Conservation (phyloP, 1,284 basidiomycete genomes). For the Trichosporon sp. region DNA sequence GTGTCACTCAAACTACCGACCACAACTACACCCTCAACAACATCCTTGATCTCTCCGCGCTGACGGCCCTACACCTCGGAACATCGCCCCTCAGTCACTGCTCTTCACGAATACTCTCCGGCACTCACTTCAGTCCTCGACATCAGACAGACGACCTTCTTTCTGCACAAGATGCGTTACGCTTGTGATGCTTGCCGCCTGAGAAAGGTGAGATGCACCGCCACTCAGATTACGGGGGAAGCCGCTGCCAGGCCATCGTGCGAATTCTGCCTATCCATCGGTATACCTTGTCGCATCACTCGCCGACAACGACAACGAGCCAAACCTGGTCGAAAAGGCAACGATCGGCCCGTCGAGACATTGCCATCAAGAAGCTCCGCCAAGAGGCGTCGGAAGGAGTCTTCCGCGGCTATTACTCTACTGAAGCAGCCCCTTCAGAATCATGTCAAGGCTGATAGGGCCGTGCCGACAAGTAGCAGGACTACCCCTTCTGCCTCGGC, state of each 20-base stretch:
- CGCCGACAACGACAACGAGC: conserved; percentile 6
- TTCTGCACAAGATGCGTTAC: background rate
- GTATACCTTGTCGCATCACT: conserved; percentile 4
- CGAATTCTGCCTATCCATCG: conserved; percentile 10
- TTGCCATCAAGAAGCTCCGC: no score
- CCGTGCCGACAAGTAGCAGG: no score
- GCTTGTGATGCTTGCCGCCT: conserved; percentile 12
- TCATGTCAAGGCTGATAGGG: background rate
- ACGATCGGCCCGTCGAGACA: no score
- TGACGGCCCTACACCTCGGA: no score
- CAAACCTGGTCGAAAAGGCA: background rate
- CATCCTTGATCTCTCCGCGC: no score
- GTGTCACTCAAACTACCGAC: no score
- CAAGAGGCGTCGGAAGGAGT: no score
- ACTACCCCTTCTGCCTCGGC: background rate
- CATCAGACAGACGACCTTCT: no score
- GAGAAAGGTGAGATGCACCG: conserved; percentile 10
- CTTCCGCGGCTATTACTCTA: background rate
- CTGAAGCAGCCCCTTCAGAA: background rate
- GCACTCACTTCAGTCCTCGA: no score
- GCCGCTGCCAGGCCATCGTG: background rate
- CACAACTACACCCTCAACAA: no score
- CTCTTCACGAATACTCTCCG: no score
- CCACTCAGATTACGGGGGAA: background rate
- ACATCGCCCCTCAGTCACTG: no score